Evolutionary conservation across 768 basidiomycete species (phyloP).

Genomic region (Russula ochroleuca): DNA sequence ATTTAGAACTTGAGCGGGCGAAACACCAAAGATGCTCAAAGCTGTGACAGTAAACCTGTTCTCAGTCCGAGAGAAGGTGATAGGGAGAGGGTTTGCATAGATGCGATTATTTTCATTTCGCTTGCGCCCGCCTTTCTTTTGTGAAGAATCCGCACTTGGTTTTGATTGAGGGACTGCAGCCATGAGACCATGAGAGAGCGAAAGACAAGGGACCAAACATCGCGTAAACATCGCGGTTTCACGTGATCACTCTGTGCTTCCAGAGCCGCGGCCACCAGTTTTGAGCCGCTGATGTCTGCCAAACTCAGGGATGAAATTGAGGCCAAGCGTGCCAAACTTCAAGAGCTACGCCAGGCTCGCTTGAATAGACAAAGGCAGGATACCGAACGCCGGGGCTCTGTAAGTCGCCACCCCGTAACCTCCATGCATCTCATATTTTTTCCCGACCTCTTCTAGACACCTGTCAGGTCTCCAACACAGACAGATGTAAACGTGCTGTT

Average conservation of each 20-base stretch:
- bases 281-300: constrained; percentile 46
- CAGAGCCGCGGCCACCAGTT: neutral
- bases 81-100: constrained; percentile 69
- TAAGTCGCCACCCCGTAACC: constrained; percentile 41
- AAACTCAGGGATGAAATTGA: constrained; percentile 83
- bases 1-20: constrained; percentile 55
- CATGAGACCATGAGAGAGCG: constrained; percentile 36
- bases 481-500: constrained; percentile 71
- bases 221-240: constrained; percentile 26
- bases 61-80: constrained; percentile 45
- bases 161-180: constrained; percentile 33
- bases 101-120: constrained; percentile 62
- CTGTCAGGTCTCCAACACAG: constrained; percentile 37
- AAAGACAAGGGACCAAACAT: constrained; percentile 25
- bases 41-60: constrained; percentile 38
- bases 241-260: neutral
- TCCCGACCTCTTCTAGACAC: constrained; percentile 15
- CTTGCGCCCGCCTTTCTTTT: constrained; percentile 49
- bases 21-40: constrained; percentile 47
- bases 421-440: constrained; percentile 31
- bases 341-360: constrained; percentile 74
- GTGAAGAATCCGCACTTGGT: constrained; percentile 6
- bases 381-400: constrained; percentile 39
- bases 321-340: constrained; percentile 83
- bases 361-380: constrained; percentile 63